These are phyloP conservation scores for Furcasterigmium sp. DNA, from an alignment of 2,329 filamentous ascomycete species.

Conservation along the genomic window DNA sequence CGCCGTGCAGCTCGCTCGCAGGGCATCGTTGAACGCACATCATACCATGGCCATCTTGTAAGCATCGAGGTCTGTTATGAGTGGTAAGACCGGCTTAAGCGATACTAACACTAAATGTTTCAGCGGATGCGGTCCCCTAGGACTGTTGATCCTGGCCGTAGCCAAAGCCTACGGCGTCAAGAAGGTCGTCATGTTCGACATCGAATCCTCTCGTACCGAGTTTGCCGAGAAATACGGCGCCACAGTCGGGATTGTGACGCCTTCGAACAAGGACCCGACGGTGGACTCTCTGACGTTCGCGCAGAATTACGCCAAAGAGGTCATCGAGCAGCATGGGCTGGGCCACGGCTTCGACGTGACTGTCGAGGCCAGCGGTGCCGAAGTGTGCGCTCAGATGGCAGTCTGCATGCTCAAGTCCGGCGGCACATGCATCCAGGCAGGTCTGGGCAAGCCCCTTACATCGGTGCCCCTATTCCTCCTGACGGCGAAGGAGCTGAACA, in stretches of 20 bases:
- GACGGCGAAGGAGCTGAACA: conserved; percentile 17
- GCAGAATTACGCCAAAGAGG: conserved; percentile 11
- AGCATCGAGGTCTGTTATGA: conserved; percentile 2
- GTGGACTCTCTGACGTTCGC: conserved; percentile 9
- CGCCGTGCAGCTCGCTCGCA: conserved; percentile 55
- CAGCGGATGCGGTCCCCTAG: conserved; percentile 21
- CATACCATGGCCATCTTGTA: conserved; percentile 21
- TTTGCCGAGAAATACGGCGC: conserved; percentile 19
- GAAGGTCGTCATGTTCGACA: conserved; percentile 22
- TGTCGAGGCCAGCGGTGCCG: conserved; percentile 18
- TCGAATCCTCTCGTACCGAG: conserved; percentile 15
- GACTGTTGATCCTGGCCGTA: conserved; percentile 18
- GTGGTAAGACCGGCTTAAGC: background rate
- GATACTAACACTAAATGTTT: background rate
- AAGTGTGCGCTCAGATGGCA: conserved; percentile 16
- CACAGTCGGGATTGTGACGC: conserved; percentile 12
- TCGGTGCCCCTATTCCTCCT: conserved; percentile 15
- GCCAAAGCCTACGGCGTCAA: conserved; percentile 18
- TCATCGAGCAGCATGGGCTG: conserved; percentile 11
- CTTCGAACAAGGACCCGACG: conserved; percentile 8
- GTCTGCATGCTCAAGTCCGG: conserved; percentile 15
- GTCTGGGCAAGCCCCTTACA: conserved; percentile 14
- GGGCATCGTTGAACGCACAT: conserved; percentile 27
- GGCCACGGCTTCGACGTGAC: conserved; percentile 14
- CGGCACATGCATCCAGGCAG: conserved; percentile 14